phyloP scores from a whole-genome alignment of 2,329 filamentous ascomycete genomes.

The Penicillium digitatum region DNA sequence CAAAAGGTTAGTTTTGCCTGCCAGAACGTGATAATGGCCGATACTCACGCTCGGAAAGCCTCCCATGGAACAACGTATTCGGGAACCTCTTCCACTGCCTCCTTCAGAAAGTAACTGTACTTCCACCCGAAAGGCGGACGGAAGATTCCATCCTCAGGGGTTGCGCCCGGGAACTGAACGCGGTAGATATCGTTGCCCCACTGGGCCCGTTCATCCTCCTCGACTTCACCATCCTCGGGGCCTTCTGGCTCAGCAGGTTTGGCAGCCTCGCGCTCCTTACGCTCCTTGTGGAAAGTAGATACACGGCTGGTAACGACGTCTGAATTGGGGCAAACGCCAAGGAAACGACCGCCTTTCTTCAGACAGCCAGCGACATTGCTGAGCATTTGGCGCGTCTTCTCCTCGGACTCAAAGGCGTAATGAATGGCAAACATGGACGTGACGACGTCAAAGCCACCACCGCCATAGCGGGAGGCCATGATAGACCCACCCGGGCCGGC shows the following conservation, averaged over 20 bases:
- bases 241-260: constrained; percentile 38
- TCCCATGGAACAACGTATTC: constrained; percentile 99
- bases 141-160: constrained; percentile 83
- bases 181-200: constrained; percentile 95
- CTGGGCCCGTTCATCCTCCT: constrained; percentile 64
- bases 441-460: constrained; percentile 88
- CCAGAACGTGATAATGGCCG: background rate
- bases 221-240: constrained; percentile 46
- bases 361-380: constrained; percentile 84
- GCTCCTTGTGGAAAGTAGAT: constrained; percentile 65
- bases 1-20: constrained; percentile 9
- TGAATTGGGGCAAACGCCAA: constrained; percentile 95
- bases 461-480: constrained; percentile 61
- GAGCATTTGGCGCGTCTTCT: constrained; percentile 86
- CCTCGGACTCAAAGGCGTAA: constrained; percentile 92
- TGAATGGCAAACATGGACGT: constrained; percentile 99
- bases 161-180: constrained; percentile 79
- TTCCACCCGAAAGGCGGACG: constrained; percentile 96
- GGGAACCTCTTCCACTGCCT: constrained; percentile 92
- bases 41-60: constrained; percentile 72
- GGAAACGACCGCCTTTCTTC: constrained; percentile 90
- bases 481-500: constrained; percentile 54
- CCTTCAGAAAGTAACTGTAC: constrained; percentile 93
- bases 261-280: constrained; percentile 43
- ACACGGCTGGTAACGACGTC: constrained; percentile 80